These are phyloP conservation scores for Penicillium pancosmium DNA, from an alignment of 495 filamentous ascomycete genomes.

Conservation along the genomic window DNA sequence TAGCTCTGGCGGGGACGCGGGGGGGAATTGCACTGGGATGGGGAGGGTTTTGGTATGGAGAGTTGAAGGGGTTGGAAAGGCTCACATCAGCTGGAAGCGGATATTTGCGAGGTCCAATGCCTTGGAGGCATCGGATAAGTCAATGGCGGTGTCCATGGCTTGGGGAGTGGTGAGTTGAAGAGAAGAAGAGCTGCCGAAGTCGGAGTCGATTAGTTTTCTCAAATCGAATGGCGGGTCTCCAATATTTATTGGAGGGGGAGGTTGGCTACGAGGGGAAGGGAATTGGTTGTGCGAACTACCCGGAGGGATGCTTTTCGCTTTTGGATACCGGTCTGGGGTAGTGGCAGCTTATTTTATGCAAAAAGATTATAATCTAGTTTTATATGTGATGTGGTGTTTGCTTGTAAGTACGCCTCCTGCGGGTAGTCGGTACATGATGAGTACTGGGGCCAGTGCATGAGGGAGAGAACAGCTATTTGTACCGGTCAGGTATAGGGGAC, in stretches of 20 bases:
- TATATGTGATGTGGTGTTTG: neutral
- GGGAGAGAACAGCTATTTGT: neutral
- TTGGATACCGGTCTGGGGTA: too few relatives aligned
- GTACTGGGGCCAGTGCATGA: slow-evolving; percentile 14
- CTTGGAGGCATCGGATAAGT: slow-evolving; percentile 78
- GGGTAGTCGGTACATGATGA: slow-evolving; percentile 17
- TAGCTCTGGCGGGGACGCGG: slow-evolving; percentile 18
- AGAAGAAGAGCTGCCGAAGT: slow-evolving; percentile 23
- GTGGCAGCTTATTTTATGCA: too few relatives aligned
- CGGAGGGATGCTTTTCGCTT: too few relatives aligned
- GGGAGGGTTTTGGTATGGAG: too few relatives aligned
- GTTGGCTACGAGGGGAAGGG: neutral
- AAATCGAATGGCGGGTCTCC: neutral
- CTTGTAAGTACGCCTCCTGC: neutral
- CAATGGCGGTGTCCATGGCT: slow-evolving; percentile 86
- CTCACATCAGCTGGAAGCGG: slow-evolving; percentile 93
- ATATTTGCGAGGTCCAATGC: slow-evolving; percentile 91
- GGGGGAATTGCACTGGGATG: neutral
- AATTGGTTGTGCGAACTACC: neutral
- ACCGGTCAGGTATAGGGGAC: slow-evolving; percentile 7
- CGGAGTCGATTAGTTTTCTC: slow-evolving; percentile 13
- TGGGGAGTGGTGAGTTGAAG: slow-evolving; percentile 7
- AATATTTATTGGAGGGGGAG: neutral
- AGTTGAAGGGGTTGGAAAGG: neutral
- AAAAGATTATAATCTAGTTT: too few relatives aligned